Evolutionary conservation across 108 stramenopile species (phyloP).

Genomic region (Discostella stelligeroides): DNA sequence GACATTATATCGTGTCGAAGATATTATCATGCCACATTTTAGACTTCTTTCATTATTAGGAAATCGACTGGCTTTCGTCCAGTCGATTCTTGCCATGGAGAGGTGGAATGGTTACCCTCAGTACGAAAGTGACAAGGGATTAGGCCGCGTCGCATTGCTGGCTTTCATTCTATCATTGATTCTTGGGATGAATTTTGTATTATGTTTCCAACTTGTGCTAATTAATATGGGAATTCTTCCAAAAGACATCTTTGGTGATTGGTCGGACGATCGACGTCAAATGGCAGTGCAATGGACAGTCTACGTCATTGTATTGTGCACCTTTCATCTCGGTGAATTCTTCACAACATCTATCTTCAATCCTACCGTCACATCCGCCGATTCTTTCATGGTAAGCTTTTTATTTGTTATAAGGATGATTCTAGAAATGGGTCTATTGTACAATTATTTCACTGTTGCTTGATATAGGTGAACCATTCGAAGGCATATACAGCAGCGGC

Average conservation of each 20-base stretch:
- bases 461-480: conserved; percentile 91
- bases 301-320: conserved; percentile 66
- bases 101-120: conserved; percentile 63
- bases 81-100: conserved; percentile 64
- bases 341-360: conserved; percentile 81
- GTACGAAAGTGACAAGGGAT: conserved; percentile 43
- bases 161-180: conserved; percentile 51
- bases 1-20: background rate
- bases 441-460: too few species aligned
- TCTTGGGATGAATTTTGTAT: conserved; percentile 49
- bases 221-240: conserved; percentile 12
- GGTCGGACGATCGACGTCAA: conserved; percentile 22
- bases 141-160: conserved; percentile 56
- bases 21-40: conserved; percentile 20
- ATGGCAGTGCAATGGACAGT: conserved; percentile 71
- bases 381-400: conserved; percentile 71
- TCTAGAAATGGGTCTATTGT: too few species aligned
- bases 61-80: conserved; percentile 40
- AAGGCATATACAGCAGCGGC: conserved; percentile 88
- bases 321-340: conserved; percentile 89
- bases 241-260: conserved; percentile 11
- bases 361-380: conserved; percentile 60
- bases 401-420: background rate
- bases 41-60: conserved; percentile 7
- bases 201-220: conserved; percentile 24